Base-by-base conservation (phyloP, 208 protist species). In the Vickermania ingenoplastis region DNA sequence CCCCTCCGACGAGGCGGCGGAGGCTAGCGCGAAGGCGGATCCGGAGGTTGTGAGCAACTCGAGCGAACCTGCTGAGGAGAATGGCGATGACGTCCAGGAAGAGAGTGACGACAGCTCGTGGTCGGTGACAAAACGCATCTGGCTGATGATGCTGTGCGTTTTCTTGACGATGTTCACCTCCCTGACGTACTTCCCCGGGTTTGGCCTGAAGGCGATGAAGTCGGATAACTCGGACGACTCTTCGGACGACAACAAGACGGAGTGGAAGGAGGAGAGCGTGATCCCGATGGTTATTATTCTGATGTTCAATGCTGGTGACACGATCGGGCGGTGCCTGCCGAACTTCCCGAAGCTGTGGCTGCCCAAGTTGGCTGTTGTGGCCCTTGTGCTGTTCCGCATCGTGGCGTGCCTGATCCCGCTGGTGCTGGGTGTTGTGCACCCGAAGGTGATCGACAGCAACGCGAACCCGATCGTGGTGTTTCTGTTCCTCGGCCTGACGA, bases 381-480 rank as follows among this genome's bases (percentile, higher is more conserved):
- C 59, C 31, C 2, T 77, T n/a, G 65, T 72, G 22, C 26, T 68
- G 2, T 28, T 52, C 24, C 71, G 71, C 31, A 63, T 67, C 21
- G 52, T 77, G 28, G 67, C 51, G 11, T 69, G 63, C 54, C 60
- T 73, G 7, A 69, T 77, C 23, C 71, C 71, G 22, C 71, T 77
- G 7, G 67, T 53, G 7, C 67, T 77, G 2, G 71, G 71, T 30
- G 55, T 67, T 2, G 56, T 54, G 48, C 57, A 59, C 41, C 63
- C 64, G 7, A 64, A 62, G 62, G 50, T 72, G 4, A 77, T 77
- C 50, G 69, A 77, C 62, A 69, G 61, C 23, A 57, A 77, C 45
- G 71, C 56, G 22, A 72, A 73, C 54, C 71, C 71, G 13, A 77
- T 77, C 41, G 57, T 73, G 14, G 59, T 77, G 3, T 73, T 77